Evolutionary conservation across 345 rosid genomes (phyloP).

Genomic region (Corchorus capsularis): DNA sequence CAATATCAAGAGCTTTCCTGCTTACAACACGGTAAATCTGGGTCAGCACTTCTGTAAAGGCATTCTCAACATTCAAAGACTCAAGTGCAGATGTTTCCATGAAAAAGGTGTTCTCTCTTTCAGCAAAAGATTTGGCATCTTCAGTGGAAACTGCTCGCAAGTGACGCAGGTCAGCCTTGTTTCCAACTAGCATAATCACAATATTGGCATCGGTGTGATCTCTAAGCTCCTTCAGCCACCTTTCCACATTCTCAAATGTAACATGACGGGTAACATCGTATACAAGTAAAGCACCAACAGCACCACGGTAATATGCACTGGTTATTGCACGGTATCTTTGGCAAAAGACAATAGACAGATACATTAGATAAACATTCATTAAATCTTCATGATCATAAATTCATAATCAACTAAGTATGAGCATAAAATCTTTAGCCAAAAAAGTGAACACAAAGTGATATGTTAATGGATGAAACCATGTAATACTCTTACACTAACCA

Average conservation of each 20-base stretch:
- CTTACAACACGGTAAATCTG: constrained; percentile 79
- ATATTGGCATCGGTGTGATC: constrained; percentile 84
- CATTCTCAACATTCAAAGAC: constrained; percentile 76
- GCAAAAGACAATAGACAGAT: background rate
- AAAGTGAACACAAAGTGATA: no score
- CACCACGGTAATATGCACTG: constrained; percentile 90
- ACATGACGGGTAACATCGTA: constrained; percentile 86
- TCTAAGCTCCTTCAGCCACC: constrained; percentile 90
- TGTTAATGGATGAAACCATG: background rate
- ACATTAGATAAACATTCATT: background rate
- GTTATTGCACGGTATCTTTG: constrained; percentile 83
- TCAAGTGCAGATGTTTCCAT: constrained; percentile 95
- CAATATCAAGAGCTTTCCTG: constrained; percentile 81
- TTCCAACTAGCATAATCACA: constrained; percentile 89
- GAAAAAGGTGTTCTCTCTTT: constrained; percentile 69
- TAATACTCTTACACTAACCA: background rate
- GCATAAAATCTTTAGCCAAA: no score
- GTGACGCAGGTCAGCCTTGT: constrained; percentile 91
- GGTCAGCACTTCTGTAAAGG: constrained; percentile 80
- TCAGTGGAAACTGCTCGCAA: constrained; percentile 73
- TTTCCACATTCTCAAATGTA: constrained; percentile 82
- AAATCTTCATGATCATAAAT: background rate
- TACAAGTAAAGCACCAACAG: constrained; percentile 80
- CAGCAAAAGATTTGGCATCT: constrained; percentile 68
- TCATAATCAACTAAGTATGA: background rate